Percentiles rank a stretch among this genome's conserved stretches.
These are phyloP conservation scores for Blastobotrys ciferrii DNA, from an alignment of 1,139 yeast genomes.

Conservation along the genomic window DNA sequence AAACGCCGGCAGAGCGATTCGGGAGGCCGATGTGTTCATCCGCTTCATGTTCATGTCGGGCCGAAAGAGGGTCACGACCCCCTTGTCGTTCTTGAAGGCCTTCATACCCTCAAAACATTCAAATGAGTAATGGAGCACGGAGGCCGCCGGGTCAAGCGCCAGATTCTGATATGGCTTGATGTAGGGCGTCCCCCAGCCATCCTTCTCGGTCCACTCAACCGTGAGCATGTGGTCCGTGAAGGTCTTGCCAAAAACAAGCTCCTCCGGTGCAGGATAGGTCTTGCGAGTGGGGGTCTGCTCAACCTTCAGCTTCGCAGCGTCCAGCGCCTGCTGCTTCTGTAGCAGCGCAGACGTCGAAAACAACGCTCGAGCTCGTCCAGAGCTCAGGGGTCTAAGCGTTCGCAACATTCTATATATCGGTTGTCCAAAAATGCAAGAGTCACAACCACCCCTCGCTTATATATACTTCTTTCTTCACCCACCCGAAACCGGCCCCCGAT, in stretches of 20 bases:
- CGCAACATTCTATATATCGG: neutral
- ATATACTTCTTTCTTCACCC: neutral
- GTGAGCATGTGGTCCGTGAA: conserved; percentile 91
- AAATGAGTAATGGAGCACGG: conserved; percentile 91
- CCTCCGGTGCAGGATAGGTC: conserved; percentile 63
- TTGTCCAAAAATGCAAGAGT: neutral
- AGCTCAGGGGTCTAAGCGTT: neutral
- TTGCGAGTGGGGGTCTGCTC: conserved; percentile 61
- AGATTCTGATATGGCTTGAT: conserved; percentile 82
- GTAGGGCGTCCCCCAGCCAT: conserved; percentile 85
- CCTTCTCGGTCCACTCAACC: conserved; percentile 71
- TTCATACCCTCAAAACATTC: conserved; percentile 96
- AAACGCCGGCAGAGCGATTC: conserved; percentile 84
- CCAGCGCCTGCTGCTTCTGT: conserved; percentile 39
- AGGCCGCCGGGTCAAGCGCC: conserved; percentile 76
- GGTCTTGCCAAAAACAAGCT: conserved; percentile 79
- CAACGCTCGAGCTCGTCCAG: neutral
- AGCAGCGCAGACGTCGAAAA: neutral
- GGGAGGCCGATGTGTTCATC: conserved; percentile 81
- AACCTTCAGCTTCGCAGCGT: conserved; percentile 65
- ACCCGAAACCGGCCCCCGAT: neutral
- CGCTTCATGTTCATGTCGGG: conserved; percentile 89
- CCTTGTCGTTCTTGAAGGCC: conserved; percentile 66
- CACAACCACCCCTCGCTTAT: neutral
- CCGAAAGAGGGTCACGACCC: conserved; percentile 80